These are phyloP conservation scores for Polygonum maritimum DNA, from an alignment of 148 eudicot species.

Conservation along the genomic window DNA sequence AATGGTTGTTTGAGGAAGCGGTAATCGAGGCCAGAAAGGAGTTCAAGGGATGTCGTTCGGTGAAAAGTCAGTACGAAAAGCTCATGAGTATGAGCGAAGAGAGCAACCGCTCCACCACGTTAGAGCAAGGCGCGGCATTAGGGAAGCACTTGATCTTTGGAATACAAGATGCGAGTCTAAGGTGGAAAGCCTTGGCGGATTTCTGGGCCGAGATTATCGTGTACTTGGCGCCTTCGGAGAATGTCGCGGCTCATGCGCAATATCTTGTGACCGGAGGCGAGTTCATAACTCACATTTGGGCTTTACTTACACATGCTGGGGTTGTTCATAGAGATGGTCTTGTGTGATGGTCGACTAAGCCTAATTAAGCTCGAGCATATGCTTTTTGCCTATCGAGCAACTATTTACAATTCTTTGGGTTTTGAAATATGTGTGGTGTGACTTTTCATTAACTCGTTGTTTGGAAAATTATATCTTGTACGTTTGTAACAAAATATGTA, in stretches of 20 bases:
- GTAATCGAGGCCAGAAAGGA: neutral
- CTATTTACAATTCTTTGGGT: too few species aligned
- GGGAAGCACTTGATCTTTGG: neutral
- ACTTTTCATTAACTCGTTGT: too few species aligned
- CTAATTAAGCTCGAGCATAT: too few species aligned
- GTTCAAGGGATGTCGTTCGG: neutral
- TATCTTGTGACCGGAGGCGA: neutral
- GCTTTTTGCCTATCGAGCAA: too few species aligned
- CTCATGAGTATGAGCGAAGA: neutral
- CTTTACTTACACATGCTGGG: neutral
- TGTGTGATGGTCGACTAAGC: too few species aligned
- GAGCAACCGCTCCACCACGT: neutral
- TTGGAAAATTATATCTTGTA: too few species aligned
- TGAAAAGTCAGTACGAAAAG: neutral
- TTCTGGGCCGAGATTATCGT: neutral
- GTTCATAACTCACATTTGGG: neutral
- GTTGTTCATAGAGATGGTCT: neutral
- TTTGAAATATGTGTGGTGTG: too few species aligned
- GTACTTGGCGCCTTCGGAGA: neutral
- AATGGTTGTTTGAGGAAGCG: neutral
- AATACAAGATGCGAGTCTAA: neutral
- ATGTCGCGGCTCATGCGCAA: neutral
- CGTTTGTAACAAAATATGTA: too few species aligned
- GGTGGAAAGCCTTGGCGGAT: neutral
- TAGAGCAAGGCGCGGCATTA: neutral